Conservation (phyloP, 306 rosid species). For the Glycyrrhiza uralensis region DNA sequence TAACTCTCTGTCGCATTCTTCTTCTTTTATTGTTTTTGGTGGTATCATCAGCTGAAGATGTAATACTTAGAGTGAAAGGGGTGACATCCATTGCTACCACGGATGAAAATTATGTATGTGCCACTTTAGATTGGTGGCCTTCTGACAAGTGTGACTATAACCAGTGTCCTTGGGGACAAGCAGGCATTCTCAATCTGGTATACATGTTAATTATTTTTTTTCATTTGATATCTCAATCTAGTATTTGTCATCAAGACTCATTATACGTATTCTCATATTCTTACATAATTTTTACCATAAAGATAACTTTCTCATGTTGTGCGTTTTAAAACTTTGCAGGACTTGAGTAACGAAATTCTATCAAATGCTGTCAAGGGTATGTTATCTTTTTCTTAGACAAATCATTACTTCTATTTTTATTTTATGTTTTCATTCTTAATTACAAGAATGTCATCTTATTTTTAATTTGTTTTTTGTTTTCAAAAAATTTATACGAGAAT, state of each 20-base stretch:
- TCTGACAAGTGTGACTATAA: slow-evolving; percentile 46
- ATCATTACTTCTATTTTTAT: too few species aligned
- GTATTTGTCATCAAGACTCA: too few species aligned
- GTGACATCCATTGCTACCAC: slow-evolving; percentile 44
- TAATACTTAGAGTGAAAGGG: slow-evolving; percentile 34
- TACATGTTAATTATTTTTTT: too few species aligned
- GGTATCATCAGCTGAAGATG: slow-evolving; percentile 23
- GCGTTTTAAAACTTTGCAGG: slow-evolving; percentile 31
- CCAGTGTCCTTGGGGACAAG: slow-evolving; percentile 56
- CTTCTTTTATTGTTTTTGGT: slow-evolving; percentile 24
- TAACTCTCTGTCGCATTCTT: neutral
- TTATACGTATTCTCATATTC: too few species aligned
- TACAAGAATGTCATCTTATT: too few species aligned
- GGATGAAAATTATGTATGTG: slow-evolving; percentile 60
- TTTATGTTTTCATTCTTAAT: too few species aligned
- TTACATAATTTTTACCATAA: neutral
- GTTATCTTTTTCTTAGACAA: neutral
- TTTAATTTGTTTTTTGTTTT: too few species aligned
- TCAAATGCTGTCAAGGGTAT: slow-evolving; percentile 56
- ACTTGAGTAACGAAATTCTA: slow-evolving; percentile 45
- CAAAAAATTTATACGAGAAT: too few species aligned
- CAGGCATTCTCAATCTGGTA: slow-evolving; percentile 55
- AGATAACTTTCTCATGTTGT: neutral
- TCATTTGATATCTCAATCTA: too few species aligned
- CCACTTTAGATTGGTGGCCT: slow-evolving; percentile 83